Evolutionary conservation across 352 stramenopile species (phyloP).

Genomic region (Phytophthora brassicae): DNA sequence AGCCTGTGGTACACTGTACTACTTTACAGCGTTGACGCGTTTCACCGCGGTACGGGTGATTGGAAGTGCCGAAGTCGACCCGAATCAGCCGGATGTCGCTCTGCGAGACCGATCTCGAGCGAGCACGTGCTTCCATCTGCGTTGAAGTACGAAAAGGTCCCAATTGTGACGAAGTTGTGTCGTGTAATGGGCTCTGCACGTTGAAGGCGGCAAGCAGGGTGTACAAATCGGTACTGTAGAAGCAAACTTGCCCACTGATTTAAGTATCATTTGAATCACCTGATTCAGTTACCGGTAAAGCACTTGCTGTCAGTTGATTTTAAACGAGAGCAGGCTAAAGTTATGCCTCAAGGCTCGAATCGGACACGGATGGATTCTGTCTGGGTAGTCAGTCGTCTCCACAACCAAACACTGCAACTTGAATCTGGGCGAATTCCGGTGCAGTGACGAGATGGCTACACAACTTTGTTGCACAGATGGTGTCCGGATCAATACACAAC

Average conservation of each 20-base stretch:
- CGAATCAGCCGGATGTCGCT: too few relatives aligned
- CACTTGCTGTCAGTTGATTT: too few relatives aligned
- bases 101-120: background rate
- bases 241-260: too few relatives aligned
- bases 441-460: constrained; percentile 20
- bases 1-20: constrained; percentile 3
- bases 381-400: background rate
- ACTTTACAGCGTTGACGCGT: background rate
- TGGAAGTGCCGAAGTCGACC: constrained; percentile 1
- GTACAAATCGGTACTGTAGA: too few relatives aligned
- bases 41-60: background rate
- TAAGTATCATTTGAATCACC: background rate
- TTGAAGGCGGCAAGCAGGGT: background rate
- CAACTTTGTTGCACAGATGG: too few relatives aligned
- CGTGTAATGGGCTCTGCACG: background rate
- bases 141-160: background rate
- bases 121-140: background rate
- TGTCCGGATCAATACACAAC: too few relatives aligned
- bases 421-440: constrained; percentile 26
- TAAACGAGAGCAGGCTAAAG: too few relatives aligned
- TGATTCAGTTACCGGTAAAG: too few relatives aligned
- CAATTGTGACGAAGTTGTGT: background rate
- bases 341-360: too few relatives aligned
- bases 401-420: constrained; percentile 13
- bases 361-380: too few relatives aligned